Evolutionary conservation across 2,329 filamentous ascomycete genomes (phyloP).

Genomic region (Sclerotinia glacialis): DNA sequence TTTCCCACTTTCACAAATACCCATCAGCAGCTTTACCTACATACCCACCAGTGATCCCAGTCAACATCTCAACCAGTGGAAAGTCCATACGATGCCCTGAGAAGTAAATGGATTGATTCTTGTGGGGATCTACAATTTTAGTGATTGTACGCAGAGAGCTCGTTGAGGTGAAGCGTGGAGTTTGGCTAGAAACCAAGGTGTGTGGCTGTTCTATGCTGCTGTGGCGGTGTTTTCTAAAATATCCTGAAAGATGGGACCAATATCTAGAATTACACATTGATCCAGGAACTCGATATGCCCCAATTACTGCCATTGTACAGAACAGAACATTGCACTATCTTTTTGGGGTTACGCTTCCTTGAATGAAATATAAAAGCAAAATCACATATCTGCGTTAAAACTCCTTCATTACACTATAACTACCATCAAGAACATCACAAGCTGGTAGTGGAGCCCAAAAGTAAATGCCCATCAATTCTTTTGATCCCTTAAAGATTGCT

Average conservation of each 20-base stretch:
- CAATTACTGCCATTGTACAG: not conserved
- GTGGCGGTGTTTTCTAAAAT: not conserved
- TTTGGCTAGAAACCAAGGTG: not conserved
- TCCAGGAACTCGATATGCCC: too few relatives aligned
- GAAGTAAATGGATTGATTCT: not conserved
- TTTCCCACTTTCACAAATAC: not conserved
- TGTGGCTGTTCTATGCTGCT: not conserved
- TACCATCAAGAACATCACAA: constrained; percentile 4
- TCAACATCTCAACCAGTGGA: not conserved
- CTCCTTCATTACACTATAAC: constrained; percentile 12
- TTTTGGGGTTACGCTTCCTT: not conserved
- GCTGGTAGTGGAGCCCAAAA: not conserved
- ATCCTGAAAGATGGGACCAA: not conserved
- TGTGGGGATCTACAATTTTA: not conserved
- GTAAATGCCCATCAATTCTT: constrained; percentile 17
- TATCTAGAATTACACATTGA: not conserved
- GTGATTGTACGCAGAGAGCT: not conserved
- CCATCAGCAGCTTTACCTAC: not conserved
- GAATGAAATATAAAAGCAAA: not conserved
- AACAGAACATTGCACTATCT: not conserved
- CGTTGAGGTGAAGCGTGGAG: not conserved
- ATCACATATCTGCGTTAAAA: not conserved
- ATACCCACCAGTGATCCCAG: not conserved
- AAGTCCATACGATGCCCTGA: not conserved
- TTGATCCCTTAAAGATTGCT: constrained; percentile 15